Evolutionary conservation across 2,329 filamentous ascomycete genomes (phyloP).

Genomic region (Domatiomyces catenatus): DNA sequence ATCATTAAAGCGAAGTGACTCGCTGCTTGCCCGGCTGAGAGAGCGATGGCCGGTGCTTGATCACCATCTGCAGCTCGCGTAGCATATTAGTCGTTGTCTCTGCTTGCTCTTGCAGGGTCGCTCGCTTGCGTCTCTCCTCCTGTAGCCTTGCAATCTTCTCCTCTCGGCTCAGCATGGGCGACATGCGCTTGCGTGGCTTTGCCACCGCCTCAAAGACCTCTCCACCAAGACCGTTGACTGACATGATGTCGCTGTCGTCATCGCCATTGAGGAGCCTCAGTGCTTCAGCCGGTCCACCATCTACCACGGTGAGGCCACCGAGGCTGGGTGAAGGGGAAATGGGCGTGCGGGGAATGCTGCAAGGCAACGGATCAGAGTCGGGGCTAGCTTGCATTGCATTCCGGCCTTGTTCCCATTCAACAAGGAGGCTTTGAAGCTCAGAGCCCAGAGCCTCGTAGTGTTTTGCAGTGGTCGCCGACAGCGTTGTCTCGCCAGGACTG

Average conservation of each 20-base stretch:
- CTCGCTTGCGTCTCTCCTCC: constrained; percentile 66
- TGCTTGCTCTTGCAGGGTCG: constrained; percentile 53
- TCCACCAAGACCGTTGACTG: constrained; percentile 36
- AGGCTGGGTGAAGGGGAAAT: constrained; percentile 32
- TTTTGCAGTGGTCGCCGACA: constrained; percentile 62
- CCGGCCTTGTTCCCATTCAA: constrained; percentile 78
- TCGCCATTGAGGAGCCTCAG: constrained; percentile 67
- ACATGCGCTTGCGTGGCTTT: constrained; percentile 52
- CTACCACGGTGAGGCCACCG: constrained; percentile 31
- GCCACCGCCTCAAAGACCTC: constrained; percentile 85
- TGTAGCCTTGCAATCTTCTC: constrained; percentile 78
- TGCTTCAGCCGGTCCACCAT: constrained; percentile 50
- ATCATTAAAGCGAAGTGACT: background rate
- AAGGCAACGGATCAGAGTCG: constrained; percentile 22
- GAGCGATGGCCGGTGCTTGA: constrained; percentile 39
- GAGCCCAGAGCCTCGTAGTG: constrained; percentile 92
- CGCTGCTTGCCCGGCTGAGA: background rate
- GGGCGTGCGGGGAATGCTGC: constrained; percentile 21
- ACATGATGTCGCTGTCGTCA: constrained; percentile 21
- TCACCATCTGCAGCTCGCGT: constrained; percentile 80
- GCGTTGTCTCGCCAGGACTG: constrained; percentile 49
- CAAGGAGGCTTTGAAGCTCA: constrained; percentile 64
- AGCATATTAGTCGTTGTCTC: constrained; percentile 84
- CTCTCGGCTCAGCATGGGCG: constrained; percentile 51
- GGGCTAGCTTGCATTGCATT: constrained; percentile 56